Evolutionary conservation across 75 land plant species (phyloP).

Genomic region (Cryptomeria japonica): DNA sequence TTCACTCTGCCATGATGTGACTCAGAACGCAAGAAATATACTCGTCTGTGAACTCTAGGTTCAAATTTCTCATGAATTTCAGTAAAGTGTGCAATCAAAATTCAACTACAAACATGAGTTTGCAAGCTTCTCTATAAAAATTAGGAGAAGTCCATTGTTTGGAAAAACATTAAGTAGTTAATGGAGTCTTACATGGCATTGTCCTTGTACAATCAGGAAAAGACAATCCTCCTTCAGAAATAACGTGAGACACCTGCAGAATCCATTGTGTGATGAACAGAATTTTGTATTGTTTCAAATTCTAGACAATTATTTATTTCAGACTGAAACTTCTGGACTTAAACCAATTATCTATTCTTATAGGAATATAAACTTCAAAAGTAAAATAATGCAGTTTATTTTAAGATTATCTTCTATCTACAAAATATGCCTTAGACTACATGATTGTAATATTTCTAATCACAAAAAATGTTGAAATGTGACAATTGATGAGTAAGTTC

Average conservation of each 20-base stretch:
- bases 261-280: neutral
- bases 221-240: slow-evolving; percentile 57
- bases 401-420: slow-evolving; percentile 7
- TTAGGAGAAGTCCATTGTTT: neutral
- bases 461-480: neutral
- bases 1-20: neutral
- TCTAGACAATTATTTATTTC: neutral
- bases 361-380: neutral
- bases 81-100: slow-evolving; percentile 1
- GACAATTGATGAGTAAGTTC: neutral
- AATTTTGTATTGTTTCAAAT: neutral
- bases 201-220: slow-evolving; percentile 48
- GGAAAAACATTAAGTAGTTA: neutral
- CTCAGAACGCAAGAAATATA: neutral
- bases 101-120: neutral
- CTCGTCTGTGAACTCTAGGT: neutral
- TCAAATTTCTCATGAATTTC: neutral
- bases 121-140: neutral
- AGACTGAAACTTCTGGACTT: neutral
- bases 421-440: neutral
- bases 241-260: slow-evolving; percentile 73
- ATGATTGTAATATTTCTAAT: neutral
- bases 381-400: neutral
- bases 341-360: neutral
- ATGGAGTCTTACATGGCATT: slow-evolving; percentile 51